These are phyloP conservation scores for Obelidium mucronatum DNA, from an alignment of 192 early-diverging fungal species.

Conservation along the genomic window DNA sequence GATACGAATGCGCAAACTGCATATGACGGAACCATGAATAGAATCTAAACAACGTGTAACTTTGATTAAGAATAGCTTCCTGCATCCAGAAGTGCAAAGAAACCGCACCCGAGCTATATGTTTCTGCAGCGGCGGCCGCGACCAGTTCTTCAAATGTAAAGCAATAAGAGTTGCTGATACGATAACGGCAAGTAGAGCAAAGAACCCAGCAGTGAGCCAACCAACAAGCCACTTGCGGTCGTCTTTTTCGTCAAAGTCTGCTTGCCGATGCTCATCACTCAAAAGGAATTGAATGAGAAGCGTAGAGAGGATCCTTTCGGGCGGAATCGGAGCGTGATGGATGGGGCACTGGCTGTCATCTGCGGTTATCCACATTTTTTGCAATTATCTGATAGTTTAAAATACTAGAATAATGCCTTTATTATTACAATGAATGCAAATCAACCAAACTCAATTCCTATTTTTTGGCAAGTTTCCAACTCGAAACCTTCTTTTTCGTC, in stretches of 20 bases:
- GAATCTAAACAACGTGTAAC: slow-evolving; percentile 54
- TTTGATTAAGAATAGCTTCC: background rate
- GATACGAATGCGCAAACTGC: slow-evolving; percentile 70
- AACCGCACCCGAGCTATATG: slow-evolving; percentile 30
- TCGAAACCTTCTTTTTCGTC: too few relatives aligned
- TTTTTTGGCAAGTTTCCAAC: too few relatives aligned
- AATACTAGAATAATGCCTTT: too few relatives aligned
- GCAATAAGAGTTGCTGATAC: slow-evolving; percentile 14
- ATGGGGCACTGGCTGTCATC: too few relatives aligned
- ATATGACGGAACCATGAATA: slow-evolving; percentile 76
- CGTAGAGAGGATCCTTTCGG: background rate
- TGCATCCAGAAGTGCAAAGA: too few relatives aligned
- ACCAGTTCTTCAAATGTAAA: slow-evolving; percentile 36
- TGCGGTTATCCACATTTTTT: too few relatives aligned
- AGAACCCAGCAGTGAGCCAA: slow-evolving; percentile 29
- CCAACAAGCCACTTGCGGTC: slow-evolving; percentile 17
- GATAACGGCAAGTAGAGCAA: slow-evolving; percentile 27
- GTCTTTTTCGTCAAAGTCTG: background rate
- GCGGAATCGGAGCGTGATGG: slow-evolving; percentile 15
- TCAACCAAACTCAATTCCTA: too few relatives aligned
- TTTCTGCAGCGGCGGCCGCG: slow-evolving; percentile 29
- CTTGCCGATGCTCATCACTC: too few relatives aligned
- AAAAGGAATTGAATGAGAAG: background rate
- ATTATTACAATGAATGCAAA: too few relatives aligned
- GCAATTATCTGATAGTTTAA: too few relatives aligned